A percentile compares a stretch with the other conserved stretches of the same genome.
Conservation (phyloP, 2,329 filamentous ascomycete species). For the Nakataea oryzae region DNA sequence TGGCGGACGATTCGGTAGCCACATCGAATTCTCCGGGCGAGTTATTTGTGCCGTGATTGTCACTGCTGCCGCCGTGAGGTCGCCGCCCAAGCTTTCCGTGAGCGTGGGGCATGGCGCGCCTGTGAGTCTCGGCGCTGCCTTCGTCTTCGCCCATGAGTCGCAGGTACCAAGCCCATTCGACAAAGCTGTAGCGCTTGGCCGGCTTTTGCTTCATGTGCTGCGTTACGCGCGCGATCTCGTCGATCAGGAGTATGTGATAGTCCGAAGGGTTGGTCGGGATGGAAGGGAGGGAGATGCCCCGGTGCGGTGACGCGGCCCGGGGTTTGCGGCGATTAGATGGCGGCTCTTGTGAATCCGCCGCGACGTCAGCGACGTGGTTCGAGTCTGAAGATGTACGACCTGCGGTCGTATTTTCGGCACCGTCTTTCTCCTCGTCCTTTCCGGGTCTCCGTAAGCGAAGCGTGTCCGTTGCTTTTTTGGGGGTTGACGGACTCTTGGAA, state of each 20-base stretch:
- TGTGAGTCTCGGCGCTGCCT: constrained; percentile 35
- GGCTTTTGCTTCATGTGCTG: constrained; percentile 48
- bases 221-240: constrained; percentile 58
- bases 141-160: constrained; percentile 63
- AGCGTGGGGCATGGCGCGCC: constrained; percentile 19
- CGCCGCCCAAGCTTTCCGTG: background rate
- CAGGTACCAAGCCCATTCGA: constrained; percentile 82
- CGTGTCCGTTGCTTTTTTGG: background rate
- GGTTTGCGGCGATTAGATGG: constrained; percentile 1
- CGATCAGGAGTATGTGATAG: constrained; percentile 56
- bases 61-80: background rate
- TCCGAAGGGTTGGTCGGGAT: constrained; percentile 34
- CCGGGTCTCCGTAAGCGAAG: background rate
- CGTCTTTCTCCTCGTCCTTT: background rate
- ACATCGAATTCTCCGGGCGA: constrained; percentile 1
- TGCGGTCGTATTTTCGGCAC: too few relatives aligned
- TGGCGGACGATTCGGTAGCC: background rate
- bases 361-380: background rate
- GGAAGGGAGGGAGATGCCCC: constrained; percentile 5
- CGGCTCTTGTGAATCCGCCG: background rate
- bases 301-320: background rate
- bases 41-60: background rate
- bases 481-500: too few relatives aligned
- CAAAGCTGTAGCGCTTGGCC: constrained; percentile 61
- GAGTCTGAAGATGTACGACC: background rate